These are phyloP conservation scores for Coemansia guatemalensis DNA, from an alignment of 192 early-diverging fungal genomes.

Conservation along the genomic window DNA sequence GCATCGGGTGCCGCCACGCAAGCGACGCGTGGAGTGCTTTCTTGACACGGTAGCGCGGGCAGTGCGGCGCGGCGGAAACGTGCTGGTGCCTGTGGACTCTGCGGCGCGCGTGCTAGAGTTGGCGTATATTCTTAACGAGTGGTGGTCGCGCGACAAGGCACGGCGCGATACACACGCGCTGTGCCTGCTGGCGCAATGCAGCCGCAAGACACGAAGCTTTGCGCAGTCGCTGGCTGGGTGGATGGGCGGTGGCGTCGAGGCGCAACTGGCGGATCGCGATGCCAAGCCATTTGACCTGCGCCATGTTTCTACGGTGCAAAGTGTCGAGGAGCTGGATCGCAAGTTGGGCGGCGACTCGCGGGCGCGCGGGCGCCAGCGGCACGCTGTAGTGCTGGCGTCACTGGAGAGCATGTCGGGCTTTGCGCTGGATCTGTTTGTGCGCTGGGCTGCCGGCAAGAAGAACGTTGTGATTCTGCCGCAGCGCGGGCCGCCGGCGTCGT, in stretches of 20 bases:
- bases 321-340: constrained; percentile 52
- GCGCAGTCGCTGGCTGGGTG: constrained; percentile 93
- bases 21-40: constrained; percentile 72
- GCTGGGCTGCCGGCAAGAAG: constrained; percentile 58
- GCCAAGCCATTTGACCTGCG: constrained; percentile 91
- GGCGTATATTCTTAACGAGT: constrained; percentile 81
- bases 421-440: constrained; percentile 74
- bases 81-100: constrained; percentile 88
- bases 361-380: constrained; percentile 63
- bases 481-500: constrained; percentile 67
- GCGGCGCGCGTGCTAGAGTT: constrained; percentile 90
- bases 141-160: constrained; percentile 64
- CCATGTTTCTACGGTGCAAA: constrained; percentile 67
- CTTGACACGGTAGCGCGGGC: constrained; percentile 59
- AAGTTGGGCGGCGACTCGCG: constrained; percentile 22
- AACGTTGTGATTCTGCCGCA: constrained; percentile 82
- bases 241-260: constrained; percentile 85
- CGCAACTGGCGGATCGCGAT: constrained; percentile 67
- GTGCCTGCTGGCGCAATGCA: constrained; percentile 75
- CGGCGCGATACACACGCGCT: constrained; percentile 65
- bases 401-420: constrained; percentile 82
- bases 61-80: constrained; percentile 68
- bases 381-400: constrained; percentile 83
- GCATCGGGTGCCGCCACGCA: constrained; percentile 65
- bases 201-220: constrained; percentile 72